Evolutionary conservation across 495 filamentous ascomycete genomes (phyloP).

Genomic region (Glarea lozoyensis): DNA sequence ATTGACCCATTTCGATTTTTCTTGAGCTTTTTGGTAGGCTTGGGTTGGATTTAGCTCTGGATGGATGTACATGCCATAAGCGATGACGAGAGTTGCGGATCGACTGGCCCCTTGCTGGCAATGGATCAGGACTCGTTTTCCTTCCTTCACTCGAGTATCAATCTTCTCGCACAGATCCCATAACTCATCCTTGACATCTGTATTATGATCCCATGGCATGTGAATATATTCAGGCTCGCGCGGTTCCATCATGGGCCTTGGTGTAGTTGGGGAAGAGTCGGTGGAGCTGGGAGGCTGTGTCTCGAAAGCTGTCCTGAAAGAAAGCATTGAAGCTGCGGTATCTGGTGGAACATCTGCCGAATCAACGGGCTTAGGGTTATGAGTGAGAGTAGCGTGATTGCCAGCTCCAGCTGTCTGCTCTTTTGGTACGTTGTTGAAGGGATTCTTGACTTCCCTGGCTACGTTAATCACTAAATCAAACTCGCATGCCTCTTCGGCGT

Average conservation of each 20-base stretch:
- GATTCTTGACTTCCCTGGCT: conserved; percentile 86
- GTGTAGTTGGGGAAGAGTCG: conserved; percentile 46
- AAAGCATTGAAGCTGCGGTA: conserved; percentile 59
- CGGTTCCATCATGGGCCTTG: conserved; percentile 36
- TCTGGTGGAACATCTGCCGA: conserved; percentile 50
- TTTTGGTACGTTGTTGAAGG: conserved; percentile 48
- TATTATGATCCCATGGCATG: conserved; percentile 96
- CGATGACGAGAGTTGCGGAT: conserved; percentile 93
- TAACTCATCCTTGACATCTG: conserved; percentile 83
- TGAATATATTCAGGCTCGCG: conserved; percentile 85
- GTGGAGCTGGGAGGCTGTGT: conserved; percentile 27
- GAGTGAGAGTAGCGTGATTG: not conserved
- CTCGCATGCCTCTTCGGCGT: conserved; percentile 67
- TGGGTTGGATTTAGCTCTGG: conserved; percentile 82
- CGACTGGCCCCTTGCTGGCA: conserved; percentile 94
- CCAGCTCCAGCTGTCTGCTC: conserved; percentile 16
- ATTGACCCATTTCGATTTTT: conserved; percentile 87
- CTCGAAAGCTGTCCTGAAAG: conserved; percentile 68
- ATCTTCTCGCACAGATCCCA: conserved; percentile 79
- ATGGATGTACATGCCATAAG: conserved; percentile 91
- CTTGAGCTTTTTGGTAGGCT: conserved; percentile 84
- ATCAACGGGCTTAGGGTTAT: conserved; percentile 20
- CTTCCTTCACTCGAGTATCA: conserved; percentile 63
- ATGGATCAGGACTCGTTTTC: conserved; percentile 85
- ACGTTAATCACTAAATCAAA: conserved; percentile 96